phyloP scores from a whole-genome alignment of 495 filamentous ascomycete species.

The Neurospora sp. region DNA sequence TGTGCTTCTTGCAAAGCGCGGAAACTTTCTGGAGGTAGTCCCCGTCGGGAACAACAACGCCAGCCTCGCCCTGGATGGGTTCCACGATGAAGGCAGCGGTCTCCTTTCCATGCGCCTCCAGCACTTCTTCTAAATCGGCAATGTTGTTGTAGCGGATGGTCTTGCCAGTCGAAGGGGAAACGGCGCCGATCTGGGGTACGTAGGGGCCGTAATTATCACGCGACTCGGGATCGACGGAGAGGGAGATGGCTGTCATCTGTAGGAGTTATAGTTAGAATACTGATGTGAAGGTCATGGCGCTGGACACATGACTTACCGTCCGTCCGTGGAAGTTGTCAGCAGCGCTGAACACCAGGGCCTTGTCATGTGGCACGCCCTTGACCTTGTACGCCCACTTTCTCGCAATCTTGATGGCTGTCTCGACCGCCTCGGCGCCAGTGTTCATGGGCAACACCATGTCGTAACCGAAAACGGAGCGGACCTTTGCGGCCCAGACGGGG shows the following conservation, averaged over 20 bases:
- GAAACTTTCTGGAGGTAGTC: conserved; percentile 77
- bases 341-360: conserved; percentile 77
- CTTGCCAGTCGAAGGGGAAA: conserved; percentile 65
- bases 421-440: conserved; percentile 96
- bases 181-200: conserved; percentile 74
- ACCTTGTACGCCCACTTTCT: conserved; percentile 98
- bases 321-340: conserved; percentile 94
- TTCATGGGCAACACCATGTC: conserved; percentile 99
- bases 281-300: not conserved
- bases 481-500: conserved; percentile 88
- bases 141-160: conserved; percentile 79
- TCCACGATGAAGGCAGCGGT: conserved; percentile 93
- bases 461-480: conserved; percentile 78
- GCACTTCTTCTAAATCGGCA: conserved; percentile 64
- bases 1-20: conserved; percentile 83
- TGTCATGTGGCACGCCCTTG: conserved; percentile 77
- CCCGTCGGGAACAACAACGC: conserved; percentile 89
- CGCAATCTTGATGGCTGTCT: conserved; percentile 95
- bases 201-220: conserved; percentile 96
- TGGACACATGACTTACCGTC: conserved; percentile 50
- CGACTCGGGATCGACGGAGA: conserved; percentile 91
- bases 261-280: not conserved
- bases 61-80: conserved; percentile 96
- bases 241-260: conserved; percentile 86
- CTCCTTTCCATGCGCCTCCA: conserved; percentile 71